Evolutionary conservation across 1,284 basidiomycete species (phyloP).

Genomic region (Puccinia hordei): DNA sequence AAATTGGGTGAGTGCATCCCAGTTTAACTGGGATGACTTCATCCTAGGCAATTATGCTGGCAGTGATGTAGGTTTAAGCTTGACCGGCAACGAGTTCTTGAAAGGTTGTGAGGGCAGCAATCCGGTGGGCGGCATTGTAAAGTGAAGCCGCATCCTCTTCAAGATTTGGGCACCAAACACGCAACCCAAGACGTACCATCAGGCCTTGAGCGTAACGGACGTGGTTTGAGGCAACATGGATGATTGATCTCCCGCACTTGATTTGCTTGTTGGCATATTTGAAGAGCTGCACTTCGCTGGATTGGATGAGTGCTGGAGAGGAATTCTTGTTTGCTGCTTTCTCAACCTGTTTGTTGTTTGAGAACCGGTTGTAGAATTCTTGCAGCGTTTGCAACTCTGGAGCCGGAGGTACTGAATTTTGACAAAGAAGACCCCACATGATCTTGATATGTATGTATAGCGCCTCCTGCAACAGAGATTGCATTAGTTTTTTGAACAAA

Average conservation of each 20-base stretch:
- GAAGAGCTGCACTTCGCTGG: not conserved
- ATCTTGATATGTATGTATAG: constrained; percentile 30
- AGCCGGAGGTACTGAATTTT: constrained; percentile 3
- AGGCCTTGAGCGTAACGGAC: constrained; percentile 20
- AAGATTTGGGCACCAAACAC: constrained; percentile 18
- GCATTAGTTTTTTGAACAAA: not conserved
- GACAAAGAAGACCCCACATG: not conserved
- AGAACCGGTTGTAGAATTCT: constrained; percentile 29
- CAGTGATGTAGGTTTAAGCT: constrained; percentile 23
- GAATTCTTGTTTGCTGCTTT: not conserved
- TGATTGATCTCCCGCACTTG: not conserved
- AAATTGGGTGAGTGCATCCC: too few species aligned
- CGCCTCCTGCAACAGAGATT: not conserved
- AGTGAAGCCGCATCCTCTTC: not conserved
- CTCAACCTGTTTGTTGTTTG: constrained; percentile 5
- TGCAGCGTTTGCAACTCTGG: constrained; percentile 3
- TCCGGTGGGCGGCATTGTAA: constrained; percentile 2
- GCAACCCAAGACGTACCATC: not conserved
- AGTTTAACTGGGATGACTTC: too few species aligned
- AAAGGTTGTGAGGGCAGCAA: constrained; percentile 23
- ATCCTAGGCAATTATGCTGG: too few species aligned
- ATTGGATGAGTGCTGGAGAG: not conserved
- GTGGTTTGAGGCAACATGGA: constrained; percentile 9
- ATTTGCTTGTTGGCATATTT: not conserved
- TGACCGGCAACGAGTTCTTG: not conserved